Base-by-base conservation (phyloP, 176 grass and related monocot genomes). In the Hyparrhenia diplandra region DNA sequence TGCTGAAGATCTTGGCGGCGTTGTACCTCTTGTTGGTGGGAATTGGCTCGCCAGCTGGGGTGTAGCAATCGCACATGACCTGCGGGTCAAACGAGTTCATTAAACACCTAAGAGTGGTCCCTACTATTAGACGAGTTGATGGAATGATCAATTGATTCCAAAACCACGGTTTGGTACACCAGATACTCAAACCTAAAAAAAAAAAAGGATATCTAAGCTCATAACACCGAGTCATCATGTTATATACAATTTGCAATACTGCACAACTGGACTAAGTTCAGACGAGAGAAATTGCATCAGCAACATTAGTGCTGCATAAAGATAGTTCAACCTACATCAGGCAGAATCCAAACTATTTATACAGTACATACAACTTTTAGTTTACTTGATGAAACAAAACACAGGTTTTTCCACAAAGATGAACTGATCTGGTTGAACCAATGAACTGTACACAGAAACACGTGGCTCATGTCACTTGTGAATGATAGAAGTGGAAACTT, bases 21-120 rank as follows among this genome's bases (percentile, higher is more conserved):
- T 80, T 76, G 40, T 69, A 6, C 68, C 97, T 91, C 82, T 99
- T 99, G 85, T 99, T 99, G 20, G 93, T 99, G 12, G 93, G 93
- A 64, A 99, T 99, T 5, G 97, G 87, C 81, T 92, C 93, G 39
- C 97, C 97, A 25, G 83, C 89, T 78, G 97, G 97, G 6, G 97
- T 99, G 79, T 99, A 99, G 76, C 97, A 99, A 79, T 99, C 97
- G 80, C 97, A 99, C 83, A 99, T 96, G 57, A 99, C 97, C 97
- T 99, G 82, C 36, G 24, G 9, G 75, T 89, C 23, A 82, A 65
- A 46, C 5, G 2, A 83, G 45, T 90, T 89, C 71, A 89, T 37
- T 67, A 23, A 21, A 69, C 11, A 5, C 4, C 31, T 20, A 57
- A 57, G 20, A 30, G 21, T 32, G 73, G 10, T 37, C 42, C 63